Conservation (phyloP, 148 eudicot genomes). For the Selenicereus undatus region DNA sequence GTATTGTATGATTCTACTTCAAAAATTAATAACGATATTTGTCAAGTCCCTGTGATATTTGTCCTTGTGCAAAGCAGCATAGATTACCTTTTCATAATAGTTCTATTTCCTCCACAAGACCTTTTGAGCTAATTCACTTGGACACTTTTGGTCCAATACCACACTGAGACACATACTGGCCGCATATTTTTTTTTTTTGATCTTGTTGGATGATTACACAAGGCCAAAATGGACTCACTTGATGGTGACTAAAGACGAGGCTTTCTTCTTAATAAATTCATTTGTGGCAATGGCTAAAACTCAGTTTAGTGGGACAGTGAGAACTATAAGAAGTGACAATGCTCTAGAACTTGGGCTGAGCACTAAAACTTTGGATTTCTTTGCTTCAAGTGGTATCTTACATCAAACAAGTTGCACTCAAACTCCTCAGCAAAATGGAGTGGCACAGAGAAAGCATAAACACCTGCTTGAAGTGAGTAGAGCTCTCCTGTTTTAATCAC, state of each 20-base stretch:
- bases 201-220: neutral
- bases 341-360: neutral
- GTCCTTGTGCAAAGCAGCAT: too few species aligned
- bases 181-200: neutral
- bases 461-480: neutral
- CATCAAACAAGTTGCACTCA: neutral
- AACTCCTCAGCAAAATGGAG: neutral
- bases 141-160: neutral
- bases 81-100: too few species aligned
- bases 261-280: neutral
- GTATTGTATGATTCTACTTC: too few species aligned
- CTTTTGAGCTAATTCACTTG: too few species aligned
- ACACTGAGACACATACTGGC: neutral
- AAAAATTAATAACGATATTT: too few species aligned
- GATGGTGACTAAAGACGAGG: neutral
- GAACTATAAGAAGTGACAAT: neutral
- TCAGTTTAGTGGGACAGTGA: neutral
- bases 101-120: too few species aligned
- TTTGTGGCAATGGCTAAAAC: neutral
- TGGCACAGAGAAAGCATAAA: neutral
- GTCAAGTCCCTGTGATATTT: too few species aligned
- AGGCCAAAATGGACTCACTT: neutral
- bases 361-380: neutral
- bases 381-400: neutral
- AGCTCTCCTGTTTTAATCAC: neutral